Evolutionary conservation across 2,329 filamentous ascomycete genomes (phyloP).

Genomic region (Aaosphaeria pasadenensis): DNA sequence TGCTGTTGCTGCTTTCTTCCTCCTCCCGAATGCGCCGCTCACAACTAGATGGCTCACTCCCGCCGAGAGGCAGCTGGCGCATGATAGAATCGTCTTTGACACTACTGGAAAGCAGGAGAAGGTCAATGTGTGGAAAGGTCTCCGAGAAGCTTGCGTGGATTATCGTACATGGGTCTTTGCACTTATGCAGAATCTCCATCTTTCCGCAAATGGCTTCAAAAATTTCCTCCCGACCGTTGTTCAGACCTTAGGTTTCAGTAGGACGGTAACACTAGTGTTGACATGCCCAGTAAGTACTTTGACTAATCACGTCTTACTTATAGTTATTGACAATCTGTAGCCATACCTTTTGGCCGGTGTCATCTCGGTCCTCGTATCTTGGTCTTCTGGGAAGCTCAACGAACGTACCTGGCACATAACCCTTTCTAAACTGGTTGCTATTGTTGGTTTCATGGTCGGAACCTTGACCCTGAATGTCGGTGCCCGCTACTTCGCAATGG

Average conservation of each 20-base stretch:
- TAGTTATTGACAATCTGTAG: constrained; percentile 8
- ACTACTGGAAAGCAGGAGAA: constrained; percentile 36
- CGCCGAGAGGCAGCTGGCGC: constrained; percentile 39
- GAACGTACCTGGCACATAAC: constrained; percentile 34
- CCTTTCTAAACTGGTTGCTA: constrained; percentile 19
- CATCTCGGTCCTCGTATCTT: constrained; percentile 17
- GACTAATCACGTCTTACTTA: constrained; percentile 15
- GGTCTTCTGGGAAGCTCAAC: constrained; percentile 21
- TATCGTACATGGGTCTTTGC: constrained; percentile 14
- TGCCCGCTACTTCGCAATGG: constrained; percentile 30
- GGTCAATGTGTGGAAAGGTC: constrained; percentile 13
- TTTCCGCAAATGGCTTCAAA: constrained; percentile 17
- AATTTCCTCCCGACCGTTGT: constrained; percentile 36
- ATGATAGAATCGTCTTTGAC: constrained; percentile 38
- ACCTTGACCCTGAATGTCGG: constrained; percentile 22
- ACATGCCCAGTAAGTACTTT: constrained; percentile 16
- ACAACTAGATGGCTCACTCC: constrained; percentile 43
- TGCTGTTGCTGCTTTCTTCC: constrained; percentile 15
- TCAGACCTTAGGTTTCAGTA: constrained; percentile 27
- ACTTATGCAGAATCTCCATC: constrained; percentile 16
- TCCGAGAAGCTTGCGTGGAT: constrained; percentile 11
- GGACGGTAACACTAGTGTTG: constrained; percentile 24
- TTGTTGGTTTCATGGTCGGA: constrained; percentile 28
- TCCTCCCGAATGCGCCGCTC: constrained; percentile 20
- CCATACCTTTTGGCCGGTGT: constrained; percentile 32